A percentile compares a stretch with the other conserved stretches of the same genome.
phyloP scores from a whole-genome alignment of 108 stramenopile genomes.

The Conticribra guillardii region DNA sequence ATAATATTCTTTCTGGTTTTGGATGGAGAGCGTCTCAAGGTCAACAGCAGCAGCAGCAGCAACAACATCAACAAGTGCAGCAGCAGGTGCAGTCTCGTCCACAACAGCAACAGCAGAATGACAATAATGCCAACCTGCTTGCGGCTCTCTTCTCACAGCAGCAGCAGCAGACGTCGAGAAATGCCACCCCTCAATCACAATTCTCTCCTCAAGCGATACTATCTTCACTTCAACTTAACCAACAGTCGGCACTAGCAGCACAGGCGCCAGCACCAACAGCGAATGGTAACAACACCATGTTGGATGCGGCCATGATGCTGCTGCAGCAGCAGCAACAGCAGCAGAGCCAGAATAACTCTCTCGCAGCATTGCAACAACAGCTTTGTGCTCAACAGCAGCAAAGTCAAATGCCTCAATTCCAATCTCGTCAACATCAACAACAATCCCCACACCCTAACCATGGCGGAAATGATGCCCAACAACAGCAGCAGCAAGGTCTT shows the following conservation, averaged over 20 bases:
- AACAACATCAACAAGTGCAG: neutral
- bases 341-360: too few species aligned
- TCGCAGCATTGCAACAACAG: too few species aligned
- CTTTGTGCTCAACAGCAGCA: too few species aligned
- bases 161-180: neutral
- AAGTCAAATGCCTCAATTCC: neutral
- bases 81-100: neutral
- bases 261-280: neutral
- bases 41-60: neutral
- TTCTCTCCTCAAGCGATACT: neutral
- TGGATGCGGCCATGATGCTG: too few species aligned
- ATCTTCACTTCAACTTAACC: neutral
- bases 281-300: neutral
- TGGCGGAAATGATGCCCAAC: neutral
- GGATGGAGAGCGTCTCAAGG: neutral
- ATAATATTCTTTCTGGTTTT: neutral
- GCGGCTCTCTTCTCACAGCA: neutral
- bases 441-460: neutral
- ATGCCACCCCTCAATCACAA: neutral
- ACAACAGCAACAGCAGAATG: neutral
- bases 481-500: neutral
- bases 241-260: neutral
- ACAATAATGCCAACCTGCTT: neutral
- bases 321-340: too few species aligned
- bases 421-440: neutral